Evolutionary conservation across 352 stramenopile species (phyloP).

Genomic region (Plasmopara viticola): DNA sequence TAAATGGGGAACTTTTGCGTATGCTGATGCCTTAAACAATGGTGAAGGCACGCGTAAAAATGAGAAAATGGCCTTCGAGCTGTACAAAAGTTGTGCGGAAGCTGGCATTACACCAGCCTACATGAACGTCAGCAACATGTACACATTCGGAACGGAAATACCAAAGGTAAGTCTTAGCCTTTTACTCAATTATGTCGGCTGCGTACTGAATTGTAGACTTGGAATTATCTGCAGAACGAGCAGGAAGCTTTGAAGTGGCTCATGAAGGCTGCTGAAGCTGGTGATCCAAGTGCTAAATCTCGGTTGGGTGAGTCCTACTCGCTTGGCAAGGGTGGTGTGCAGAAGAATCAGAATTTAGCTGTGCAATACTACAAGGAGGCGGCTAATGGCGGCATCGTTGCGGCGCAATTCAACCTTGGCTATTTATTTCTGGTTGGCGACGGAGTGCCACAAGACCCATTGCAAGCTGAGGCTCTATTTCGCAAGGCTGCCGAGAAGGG

Average conservation of each 20-base stretch:
- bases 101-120: constrained; percentile 57
- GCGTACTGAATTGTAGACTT: neutral
- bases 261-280: constrained; percentile 62
- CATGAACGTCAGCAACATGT: constrained; percentile 84
- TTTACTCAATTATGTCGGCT: neutral
- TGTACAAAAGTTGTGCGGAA: constrained; percentile 66
- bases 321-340: constrained; percentile 44
- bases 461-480: constrained; percentile 70
- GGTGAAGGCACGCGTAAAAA: constrained; percentile 73
- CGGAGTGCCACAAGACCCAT: constrained; percentile 43
- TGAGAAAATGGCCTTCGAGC: constrained; percentile 70
- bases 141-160: constrained; percentile 53
- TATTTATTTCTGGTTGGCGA: constrained; percentile 67
- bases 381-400: constrained; percentile 44
- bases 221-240: constrained; percentile 41
- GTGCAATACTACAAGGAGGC: constrained; percentile 69
- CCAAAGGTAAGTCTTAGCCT: constrained; percentile 38
- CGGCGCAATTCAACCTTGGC: constrained; percentile 75
- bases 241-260: constrained; percentile 63
- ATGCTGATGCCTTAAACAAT: constrained; percentile 67
- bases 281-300: constrained; percentile 69
- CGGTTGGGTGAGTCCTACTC: constrained; percentile 68
- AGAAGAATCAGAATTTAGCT: constrained; percentile 44
- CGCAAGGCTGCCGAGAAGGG: constrained; percentile 64
- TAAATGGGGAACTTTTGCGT: constrained; percentile 75